Base-by-base conservation (phyloP, 176 grass and related monocot genomes). In the Paspalum vaginatum region DNA sequence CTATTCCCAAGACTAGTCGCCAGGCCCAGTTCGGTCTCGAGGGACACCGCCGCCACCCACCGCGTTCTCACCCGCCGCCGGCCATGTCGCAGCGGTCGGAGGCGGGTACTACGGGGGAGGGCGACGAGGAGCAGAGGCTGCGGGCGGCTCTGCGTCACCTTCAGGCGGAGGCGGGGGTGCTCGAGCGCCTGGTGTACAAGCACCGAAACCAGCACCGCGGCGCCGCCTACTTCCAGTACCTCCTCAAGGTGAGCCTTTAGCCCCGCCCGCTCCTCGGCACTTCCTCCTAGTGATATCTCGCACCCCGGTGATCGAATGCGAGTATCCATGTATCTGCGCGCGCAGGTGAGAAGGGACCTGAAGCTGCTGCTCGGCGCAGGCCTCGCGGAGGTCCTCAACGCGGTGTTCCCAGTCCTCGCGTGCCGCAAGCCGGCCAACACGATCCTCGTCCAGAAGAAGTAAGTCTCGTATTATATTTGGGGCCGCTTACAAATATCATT, bases 111-210 rank as follows among this genome's bases (percentile, higher is more conserved):
- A 44, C 8, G 2, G 40, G 14, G 24, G 56, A 65, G 25, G 55
- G 25, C 1, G 47, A 52, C 18, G 81, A 81, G 82, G 72, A 87
- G 47, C 21, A 81, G 62, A 14, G 87, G 18, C 38, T 93, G 48
- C 77, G 49, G 22, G 67, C 69, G 10, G 62, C 79, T 20, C 68
- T 93, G 54, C 73, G 65, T 24, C 82, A 82, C 53, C 77, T 90
- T 25, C 81, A 93, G 52, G 66, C 25, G 7, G 91, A 93, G 84
- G 81, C 68, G 0, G 82, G 81, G 8, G 78, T 93, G 61, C 85
- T 93, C 9, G 91, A 93, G 75, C 87, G 91, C 15, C 85, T 93
- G 4, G 85, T 90, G 72, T 87, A 93, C 78, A 93, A 87, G 74
- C 74, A 87, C 75, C 79, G 88, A 37, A 93, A 90, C 79, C 88